Evolutionary conservation across 1,284 basidiomycete species (phyloP), one percentile per base, ranked within the genome.

Genomic region (Afroboletus lepidellus): DNA sequence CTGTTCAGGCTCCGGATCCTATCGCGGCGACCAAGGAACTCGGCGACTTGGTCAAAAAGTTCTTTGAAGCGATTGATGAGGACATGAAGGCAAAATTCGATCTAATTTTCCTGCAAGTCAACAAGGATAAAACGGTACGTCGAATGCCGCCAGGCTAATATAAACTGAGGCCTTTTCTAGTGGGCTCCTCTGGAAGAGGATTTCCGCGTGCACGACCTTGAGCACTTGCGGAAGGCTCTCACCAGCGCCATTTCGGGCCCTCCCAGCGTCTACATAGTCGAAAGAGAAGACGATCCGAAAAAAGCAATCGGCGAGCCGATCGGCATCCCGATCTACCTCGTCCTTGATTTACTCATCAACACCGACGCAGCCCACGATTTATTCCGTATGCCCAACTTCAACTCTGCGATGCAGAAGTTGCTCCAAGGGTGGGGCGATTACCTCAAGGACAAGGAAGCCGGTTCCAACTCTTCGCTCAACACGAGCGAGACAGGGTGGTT

Each of bases 301-400:
- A n/a, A 21, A 8, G 2, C 13, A 0, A 48, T 48, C 11, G 46
- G 38, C 38, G 46, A 48, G 21, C 46, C 38, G 30, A 8, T 48
- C 9, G 46, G 38, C n/a, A 9, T 33, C 13, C 46, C 46, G 4
- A 41, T 48, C 8, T 48, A 41, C 21, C 46, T 41, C n/a, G 38
- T 41, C 38, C 30, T 48, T 25, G 46, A 48, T 25, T n/a, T 30
- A n/a, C 30, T 48, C 30, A 48, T 9, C 30, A 48, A 41, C 37
- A 41, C 37, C 13, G 7, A 4, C 7, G 38, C 46, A 3, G 37
- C 38, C 2, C 11, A 48, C 5, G 38, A 41, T 6, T 20, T 48
- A 8, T 48, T 48, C 23, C 37, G 38, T 18, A 32, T 25, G 29
- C 4, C 13, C 16, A 13, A 33, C 5, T 48, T 48, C 46, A 48